Percentiles rank a stretch among this genome's conserved stretches.
These are phyloP conservation scores for Diaporthe australafricana DNA, from an alignment of 2,329 filamentous ascomycete genomes.

Conservation along the genomic window DNA sequence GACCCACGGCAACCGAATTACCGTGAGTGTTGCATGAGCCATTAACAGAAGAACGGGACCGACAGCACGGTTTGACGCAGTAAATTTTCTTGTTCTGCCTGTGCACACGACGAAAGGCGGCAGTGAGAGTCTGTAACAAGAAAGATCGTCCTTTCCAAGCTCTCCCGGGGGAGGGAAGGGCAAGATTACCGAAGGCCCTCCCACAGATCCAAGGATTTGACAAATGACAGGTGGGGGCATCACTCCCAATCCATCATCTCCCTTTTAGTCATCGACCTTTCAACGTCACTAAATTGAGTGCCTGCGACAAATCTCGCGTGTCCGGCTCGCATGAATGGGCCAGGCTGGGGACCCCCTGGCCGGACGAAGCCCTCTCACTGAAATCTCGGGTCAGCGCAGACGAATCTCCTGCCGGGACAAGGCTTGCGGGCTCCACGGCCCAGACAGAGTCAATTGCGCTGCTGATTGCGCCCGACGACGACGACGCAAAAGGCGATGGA, in stretches of 20 bases:
- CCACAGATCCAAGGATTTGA: conserved; percentile 15
- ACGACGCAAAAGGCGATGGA: not conserved
- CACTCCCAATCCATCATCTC: not conserved
- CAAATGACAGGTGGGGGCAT: conserved; percentile 21
- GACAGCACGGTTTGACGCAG: not conserved
- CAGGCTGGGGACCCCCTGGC: conserved; percentile 5
- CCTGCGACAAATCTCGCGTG: conserved; percentile 24
- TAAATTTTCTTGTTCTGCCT: conserved; percentile 2
- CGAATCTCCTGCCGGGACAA: not conserved
- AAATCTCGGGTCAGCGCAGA: conserved; percentile 15
- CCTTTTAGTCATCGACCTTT: not conserved
- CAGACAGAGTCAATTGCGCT: conserved; percentile 17
- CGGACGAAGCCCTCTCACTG: not conserved
- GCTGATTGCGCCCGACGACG: conserved; percentile 15
- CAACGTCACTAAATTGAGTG: conserved; percentile 6
- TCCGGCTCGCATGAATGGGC: not conserved
- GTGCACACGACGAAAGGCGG: not conserved
- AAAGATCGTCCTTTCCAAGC: not conserved
- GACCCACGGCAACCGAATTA: conserved; percentile 4
- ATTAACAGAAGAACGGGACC: not conserved
- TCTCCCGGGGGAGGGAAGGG: not conserved
- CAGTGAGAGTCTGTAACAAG: conserved; percentile 4
- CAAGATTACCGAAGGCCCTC: conserved; percentile 18
- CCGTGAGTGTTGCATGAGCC: not conserved
- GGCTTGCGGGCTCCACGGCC: conserved; percentile 2